Base-by-base conservation (phyloP, 2,329 filamentous ascomycete species). In the Colletotrichum liaoningense region DNA sequence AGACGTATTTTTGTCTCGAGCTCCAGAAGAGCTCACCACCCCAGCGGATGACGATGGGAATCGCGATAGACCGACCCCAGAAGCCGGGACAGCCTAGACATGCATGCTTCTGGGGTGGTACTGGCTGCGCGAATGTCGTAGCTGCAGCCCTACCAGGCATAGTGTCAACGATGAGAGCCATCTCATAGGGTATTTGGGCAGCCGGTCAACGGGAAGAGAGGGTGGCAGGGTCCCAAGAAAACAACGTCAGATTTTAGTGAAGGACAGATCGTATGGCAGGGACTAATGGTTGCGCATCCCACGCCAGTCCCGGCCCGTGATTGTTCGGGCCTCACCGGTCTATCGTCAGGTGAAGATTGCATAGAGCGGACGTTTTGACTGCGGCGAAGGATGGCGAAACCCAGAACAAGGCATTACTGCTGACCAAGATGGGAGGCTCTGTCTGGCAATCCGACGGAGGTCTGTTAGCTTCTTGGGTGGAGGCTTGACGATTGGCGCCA, bases 201-300 rank as follows among this genome's bases (percentile, higher is more conserved):
- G 19, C 57, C n/a, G 49, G 12, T 74, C 56, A 35, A 57, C 55
- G 49, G 26, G 19, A 42, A n/a, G 16, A 19, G 24, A 35, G 38
- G 12, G 7, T 56, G 14, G 55, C 26, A 28, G 66, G 59, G 33
- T 22, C 62, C 35, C 30, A 66, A 56, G 70, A 73, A 71, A 62
- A 28, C 63, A 52, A 73, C 33, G 68, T 72, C 60, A 74, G 72
- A 74, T 74, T 74, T 74, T 74, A 74, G 72, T 30, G 60, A 46
- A 3, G 56, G 66, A 26, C 56, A 62, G 38, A 56, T 62, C 67
- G 42, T 49, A 49, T 62, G 46, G 35, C 59, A 73, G 60, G 67
- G 67, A 33, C 60, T 38, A 65, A 62, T 49, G 56, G 30, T 49
- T 59, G 55, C 56, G 35, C 57, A 54, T 12, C 35, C 26, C 58